Percentiles rank a stretch among this genome's conserved stretches.
phyloP scores from a whole-genome alignment of 768 basidiomycete genomes.

The Mrakia gelida region DNA sequence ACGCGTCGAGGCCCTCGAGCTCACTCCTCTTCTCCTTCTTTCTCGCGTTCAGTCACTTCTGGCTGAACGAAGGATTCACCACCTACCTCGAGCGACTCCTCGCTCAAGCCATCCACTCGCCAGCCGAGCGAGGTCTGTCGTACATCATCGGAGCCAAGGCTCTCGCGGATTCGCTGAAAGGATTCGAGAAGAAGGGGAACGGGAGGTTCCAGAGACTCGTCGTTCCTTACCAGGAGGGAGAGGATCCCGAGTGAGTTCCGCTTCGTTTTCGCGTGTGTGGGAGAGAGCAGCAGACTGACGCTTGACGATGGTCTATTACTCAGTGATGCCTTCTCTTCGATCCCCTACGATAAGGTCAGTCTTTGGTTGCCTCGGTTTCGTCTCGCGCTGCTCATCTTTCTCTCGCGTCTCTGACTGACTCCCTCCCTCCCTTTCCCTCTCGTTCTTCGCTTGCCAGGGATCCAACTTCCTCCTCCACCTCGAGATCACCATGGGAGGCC shows the following conservation, averaged over 20 bases:
- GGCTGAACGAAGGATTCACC: slow-evolving; percentile 53
- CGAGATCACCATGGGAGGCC: slow-evolving; percentile 56
- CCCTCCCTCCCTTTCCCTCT: too few relatives aligned
- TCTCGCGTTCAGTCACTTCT: slow-evolving; percentile 39
- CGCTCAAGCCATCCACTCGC: slow-evolving; percentile 62
- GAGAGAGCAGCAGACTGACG: slow-evolving; percentile 45
- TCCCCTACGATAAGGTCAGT: slow-evolving; percentile 59
- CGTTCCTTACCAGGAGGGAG: slow-evolving; percentile 66
- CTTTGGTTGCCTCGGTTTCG: too few relatives aligned
- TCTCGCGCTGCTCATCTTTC: background rate
- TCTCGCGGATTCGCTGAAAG: slow-evolving; percentile 64
- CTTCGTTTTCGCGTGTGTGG: slow-evolving; percentile 48
- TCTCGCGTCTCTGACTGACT: too few relatives aligned
- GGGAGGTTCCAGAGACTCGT: slow-evolving; percentile 66
- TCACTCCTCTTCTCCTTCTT: too few relatives aligned
- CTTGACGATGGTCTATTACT: background rate
- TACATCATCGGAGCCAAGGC: slow-evolving; percentile 70
- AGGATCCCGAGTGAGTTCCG: slow-evolving; percentile 28
- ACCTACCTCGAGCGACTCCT: slow-evolving; percentile 85
- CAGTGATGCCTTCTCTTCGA: slow-evolving; percentile 58
- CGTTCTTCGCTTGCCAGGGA: slow-evolving; percentile 57
- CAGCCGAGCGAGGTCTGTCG: slow-evolving; percentile 72
- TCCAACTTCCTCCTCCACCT: slow-evolving; percentile 80
- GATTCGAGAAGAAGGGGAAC: slow-evolving; percentile 58
- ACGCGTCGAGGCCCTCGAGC: too few relatives aligned